phyloP scores from a whole-genome alignment of 805 yeast genomes.

The Saccharomycopsis sp. region DNA sequence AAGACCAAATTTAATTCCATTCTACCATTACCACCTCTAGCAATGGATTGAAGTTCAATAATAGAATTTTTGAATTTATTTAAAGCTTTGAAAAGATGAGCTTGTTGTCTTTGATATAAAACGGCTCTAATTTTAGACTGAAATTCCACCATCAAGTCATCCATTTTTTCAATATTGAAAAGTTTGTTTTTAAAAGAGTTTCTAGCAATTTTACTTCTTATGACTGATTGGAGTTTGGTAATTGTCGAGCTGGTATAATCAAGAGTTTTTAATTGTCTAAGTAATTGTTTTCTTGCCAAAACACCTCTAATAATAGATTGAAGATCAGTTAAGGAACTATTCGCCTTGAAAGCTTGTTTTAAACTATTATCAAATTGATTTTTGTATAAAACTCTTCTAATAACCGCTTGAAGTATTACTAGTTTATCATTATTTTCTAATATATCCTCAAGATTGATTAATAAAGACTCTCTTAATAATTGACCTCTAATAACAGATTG shows the following conservation, averaged over 20 bases:
- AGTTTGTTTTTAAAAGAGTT: neutral
- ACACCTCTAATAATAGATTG: constrained; percentile 31
- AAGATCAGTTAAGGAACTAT: constrained; percentile 24
- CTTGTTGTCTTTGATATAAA: neutral
- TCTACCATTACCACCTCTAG: constrained; percentile 36
- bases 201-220: neutral
- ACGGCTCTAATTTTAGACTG: constrained; percentile 8
- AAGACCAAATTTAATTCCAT: constrained; percentile 31
- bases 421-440: constrained; percentile 20
- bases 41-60: constrained; percentile 32
- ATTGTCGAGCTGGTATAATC: neutral
- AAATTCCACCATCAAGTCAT: neutral
- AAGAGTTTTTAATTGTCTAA: constrained; percentile 1
- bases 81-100: neutral
- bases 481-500: constrained; percentile 34
- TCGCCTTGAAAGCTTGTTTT: constrained; percentile 20
- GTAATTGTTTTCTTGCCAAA: constrained; percentile 12
- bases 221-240: constrained; percentile 7
- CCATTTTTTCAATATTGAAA: neutral
- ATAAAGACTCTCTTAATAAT: constrained; percentile 22
- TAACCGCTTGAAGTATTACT: constrained; percentile 27
- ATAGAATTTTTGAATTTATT: constrained; percentile 1
- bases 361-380: constrained; percentile 19
- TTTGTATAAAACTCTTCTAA: constrained; percentile 26
- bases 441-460: constrained; percentile 16